phyloP scores from a whole-genome alignment of 345 rosid species.

The Triadica sebifera region DNA sequence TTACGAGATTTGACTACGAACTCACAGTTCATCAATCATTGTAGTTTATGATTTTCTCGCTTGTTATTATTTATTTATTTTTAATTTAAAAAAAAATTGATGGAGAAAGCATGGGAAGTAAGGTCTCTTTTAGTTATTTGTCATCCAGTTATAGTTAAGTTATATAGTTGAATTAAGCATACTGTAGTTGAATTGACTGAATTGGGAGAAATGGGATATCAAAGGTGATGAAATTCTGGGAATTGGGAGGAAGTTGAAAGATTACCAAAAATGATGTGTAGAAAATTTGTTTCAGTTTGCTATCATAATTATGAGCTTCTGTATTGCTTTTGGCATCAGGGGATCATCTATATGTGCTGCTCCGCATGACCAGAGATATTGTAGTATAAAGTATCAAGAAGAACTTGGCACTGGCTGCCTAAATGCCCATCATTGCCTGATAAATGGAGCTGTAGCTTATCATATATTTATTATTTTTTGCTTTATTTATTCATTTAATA shows the following conservation, averaged over 20 bases:
- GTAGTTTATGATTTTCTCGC: neutral
- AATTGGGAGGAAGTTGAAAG: slow-evolving; percentile 54
- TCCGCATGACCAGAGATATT: slow-evolving; percentile 93
- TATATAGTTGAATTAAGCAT: neutral
- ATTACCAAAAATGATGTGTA: slow-evolving; percentile 71
- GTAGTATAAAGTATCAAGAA: slow-evolving; percentile 58
- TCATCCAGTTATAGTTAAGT: neutral
- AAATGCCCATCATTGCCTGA: slow-evolving; percentile 81
- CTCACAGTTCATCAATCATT: too few species aligned
- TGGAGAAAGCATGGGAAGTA: neutral
- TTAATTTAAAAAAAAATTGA: neutral
- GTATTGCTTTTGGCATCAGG: slow-evolving; percentile 84
- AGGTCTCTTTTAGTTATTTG: neutral
- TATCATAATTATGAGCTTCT: slow-evolving; percentile 88
- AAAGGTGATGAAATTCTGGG: slow-evolving; percentile 72
- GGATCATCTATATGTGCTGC: slow-evolving; percentile 80
- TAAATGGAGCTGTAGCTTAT: slow-evolving; percentile 92
- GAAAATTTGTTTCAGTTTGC: slow-evolving; percentile 76
- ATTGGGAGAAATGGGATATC: slow-evolving; percentile 78
- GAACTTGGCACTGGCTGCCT: slow-evolving; percentile 92
- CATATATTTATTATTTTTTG: too few species aligned
- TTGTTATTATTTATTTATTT: neutral
- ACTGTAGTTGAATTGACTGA: too few species aligned
- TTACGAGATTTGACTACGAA: neutral
- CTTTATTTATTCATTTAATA: too few species aligned